A percentile compares a stretch with the other conserved stretches of the same genome.
phyloP scores from a whole-genome alignment of 2,329 filamentous ascomycete species.

The Trichoderma atroviride region DNA sequence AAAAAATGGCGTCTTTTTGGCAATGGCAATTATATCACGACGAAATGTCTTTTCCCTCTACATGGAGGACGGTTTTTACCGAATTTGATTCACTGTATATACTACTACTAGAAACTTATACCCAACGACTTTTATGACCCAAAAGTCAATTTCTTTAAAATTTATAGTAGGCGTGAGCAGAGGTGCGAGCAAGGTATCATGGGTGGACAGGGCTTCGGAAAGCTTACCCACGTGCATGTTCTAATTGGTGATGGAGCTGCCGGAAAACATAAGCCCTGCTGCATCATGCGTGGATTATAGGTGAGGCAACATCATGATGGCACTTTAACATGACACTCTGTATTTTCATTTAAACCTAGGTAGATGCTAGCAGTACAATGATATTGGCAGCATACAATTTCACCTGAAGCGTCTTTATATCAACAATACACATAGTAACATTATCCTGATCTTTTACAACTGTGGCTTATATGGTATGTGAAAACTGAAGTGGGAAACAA shows the following conservation, averaged over 20 bases:
- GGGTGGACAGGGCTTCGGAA: background rate
- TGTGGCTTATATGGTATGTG: conserved; percentile 21
- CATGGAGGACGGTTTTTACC: background rate
- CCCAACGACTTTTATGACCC: conserved; percentile 18
- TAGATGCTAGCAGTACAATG: too few relatives aligned
- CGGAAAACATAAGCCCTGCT: background rate
- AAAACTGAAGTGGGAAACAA: background rate
- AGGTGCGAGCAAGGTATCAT: too few relatives aligned
- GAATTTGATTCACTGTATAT: conserved; percentile 19
- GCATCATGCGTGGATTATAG: background rate
- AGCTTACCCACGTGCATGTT: background rate
- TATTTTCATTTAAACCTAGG: background rate
- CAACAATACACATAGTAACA: conserved; percentile 20
- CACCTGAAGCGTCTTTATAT: background rate
- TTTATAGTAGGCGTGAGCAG: background rate
- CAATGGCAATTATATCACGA: background rate
- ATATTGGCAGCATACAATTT: background rate
- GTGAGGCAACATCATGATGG: background rate
- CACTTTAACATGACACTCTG: background rate
- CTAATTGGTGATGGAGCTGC: background rate
- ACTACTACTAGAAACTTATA: conserved; percentile 11
- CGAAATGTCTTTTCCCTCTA: background rate
- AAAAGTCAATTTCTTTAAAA: background rate
- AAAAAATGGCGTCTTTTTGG: background rate
- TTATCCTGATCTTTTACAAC: conserved; percentile 24